Conservation (phyloP, 2,329 filamentous ascomycete genomes). For the Davidsoniella australis region DNA sequence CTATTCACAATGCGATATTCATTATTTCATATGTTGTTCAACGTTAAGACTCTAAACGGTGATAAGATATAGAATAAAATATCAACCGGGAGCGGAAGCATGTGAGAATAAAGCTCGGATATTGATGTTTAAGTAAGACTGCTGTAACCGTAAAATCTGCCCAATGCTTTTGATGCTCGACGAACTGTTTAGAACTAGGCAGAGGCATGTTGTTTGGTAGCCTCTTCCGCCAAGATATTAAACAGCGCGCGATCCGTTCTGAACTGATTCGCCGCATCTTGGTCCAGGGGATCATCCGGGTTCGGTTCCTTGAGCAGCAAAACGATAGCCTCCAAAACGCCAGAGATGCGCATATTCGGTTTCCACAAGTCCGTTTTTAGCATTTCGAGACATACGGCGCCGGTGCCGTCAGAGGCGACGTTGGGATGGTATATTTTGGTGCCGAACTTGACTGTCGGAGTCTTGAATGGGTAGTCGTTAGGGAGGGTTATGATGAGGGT, state of each 20-base stretch:
- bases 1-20: too few relatives aligned
- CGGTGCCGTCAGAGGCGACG: constrained; percentile 93
- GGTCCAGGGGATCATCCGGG: constrained; percentile 78
- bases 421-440: constrained; percentile 99
- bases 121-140: too few relatives aligned
- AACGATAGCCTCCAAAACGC: constrained; percentile 61
- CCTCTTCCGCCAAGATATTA: constrained; percentile 28
- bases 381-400: constrained; percentile 97
- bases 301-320: constrained; percentile 64
- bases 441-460: constrained; percentile 99
- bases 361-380: constrained; percentile 85
- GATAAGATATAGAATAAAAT: too few relatives aligned
- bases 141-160: not conserved
- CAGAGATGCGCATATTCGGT: constrained; percentile 58
- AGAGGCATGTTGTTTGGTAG: constrained; percentile 10
- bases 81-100: too few relatives aligned
- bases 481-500: constrained; percentile 89
- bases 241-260: constrained; percentile 50
- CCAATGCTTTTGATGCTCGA: not conserved
- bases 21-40: too few relatives aligned
- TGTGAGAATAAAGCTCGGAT: too few relatives aligned
- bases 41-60: too few relatives aligned
- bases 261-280: constrained; percentile 71
- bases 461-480: constrained; percentile 99
- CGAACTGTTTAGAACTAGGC: not conserved